A percentile compares a stretch with the other conserved stretches of the same genome.
phyloP scores from a whole-genome alignment of 495 filamentous ascomycete genomes.

The Achaetomiella virescens region DNA sequence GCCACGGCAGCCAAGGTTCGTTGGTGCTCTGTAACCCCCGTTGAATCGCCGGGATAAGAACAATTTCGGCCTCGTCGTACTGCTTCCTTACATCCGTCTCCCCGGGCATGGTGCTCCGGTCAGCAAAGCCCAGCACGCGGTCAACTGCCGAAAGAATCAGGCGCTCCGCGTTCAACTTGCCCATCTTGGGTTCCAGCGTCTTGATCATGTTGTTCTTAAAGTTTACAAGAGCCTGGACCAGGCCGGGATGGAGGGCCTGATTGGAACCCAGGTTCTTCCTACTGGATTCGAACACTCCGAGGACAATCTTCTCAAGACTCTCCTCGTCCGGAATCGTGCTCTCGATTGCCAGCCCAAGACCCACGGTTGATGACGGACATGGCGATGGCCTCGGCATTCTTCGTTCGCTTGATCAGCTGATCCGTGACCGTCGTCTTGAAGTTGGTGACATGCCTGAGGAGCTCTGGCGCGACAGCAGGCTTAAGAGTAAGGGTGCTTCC shows the following conservation, averaged over 20 bases:
- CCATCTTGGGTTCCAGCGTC: slow-evolving; percentile 23
- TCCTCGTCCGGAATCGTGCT: slow-evolving; percentile 22
- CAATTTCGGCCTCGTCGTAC: slow-evolving; percentile 24
- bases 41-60: slow-evolving; percentile 23
- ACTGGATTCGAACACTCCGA: slow-evolving; percentile 25
- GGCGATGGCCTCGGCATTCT: slow-evolving; percentile 21
- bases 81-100: slow-evolving; percentile 20
- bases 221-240: slow-evolving; percentile 20
- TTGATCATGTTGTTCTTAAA: slow-evolving; percentile 27
- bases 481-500: slow-evolving; percentile 12
- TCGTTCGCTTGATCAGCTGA: slow-evolving; percentile 17
- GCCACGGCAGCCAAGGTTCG: slow-evolving; percentile 9
- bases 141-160: slow-evolving; percentile 34
- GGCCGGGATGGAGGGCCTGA: slow-evolving; percentile 21
- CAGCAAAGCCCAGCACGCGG: slow-evolving; percentile 31
- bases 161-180: slow-evolving; percentile 24
- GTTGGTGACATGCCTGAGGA: slow-evolving; percentile 22
- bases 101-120: slow-evolving; percentile 26
- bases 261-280: slow-evolving; percentile 16
- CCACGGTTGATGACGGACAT: slow-evolving; percentile 32
- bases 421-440: slow-evolving; percentile 28
- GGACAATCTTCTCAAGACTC: slow-evolving; percentile 25
- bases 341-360: slow-evolving; percentile 24
- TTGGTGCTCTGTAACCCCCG: slow-evolving; percentile 21
- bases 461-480: slow-evolving; percentile 25